phyloP scores from a whole-genome alignment of 306 rosid genomes.

The Lathyrus tuberosus region DNA sequence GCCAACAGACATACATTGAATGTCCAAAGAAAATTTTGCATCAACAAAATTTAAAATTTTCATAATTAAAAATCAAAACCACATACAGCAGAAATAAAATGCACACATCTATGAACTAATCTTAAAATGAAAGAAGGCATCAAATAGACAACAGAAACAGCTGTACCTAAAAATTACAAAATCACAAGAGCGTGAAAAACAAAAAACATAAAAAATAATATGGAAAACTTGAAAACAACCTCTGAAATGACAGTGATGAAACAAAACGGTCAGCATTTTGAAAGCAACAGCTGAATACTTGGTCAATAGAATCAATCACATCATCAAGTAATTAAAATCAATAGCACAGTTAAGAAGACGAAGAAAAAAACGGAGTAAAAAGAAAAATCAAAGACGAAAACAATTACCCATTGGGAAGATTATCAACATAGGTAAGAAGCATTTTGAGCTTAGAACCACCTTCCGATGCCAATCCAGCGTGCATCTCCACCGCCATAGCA shows the following conservation, averaged over 20 bases:
- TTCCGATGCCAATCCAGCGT: conserved; percentile 94
- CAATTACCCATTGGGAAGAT: conserved; percentile 84
- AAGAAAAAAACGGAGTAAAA: not conserved
- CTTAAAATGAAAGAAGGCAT: not conserved
- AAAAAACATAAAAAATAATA: conserved; percentile 17
- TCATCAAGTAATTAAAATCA: conserved; percentile 25
- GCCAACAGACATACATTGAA: conserved; percentile 10
- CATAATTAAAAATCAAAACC: conserved; percentile 7
- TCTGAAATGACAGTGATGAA: conserved; percentile 21
- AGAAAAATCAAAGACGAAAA: not conserved
- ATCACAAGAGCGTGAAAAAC: not conserved
- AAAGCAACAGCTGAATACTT: not conserved
- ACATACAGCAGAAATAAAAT: not conserved
- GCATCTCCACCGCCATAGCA: conserved; percentile 99
- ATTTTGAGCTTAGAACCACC: conserved; percentile 98
- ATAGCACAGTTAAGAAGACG: conserved; percentile 40
- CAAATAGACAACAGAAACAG: conserved; percentile 14
- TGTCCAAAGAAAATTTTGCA: not conserved
- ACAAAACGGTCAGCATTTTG: not conserved
- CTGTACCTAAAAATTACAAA: conserved; percentile 15
- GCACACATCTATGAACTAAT: not conserved
- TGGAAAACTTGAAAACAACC: not conserved
- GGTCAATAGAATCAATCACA: conserved; percentile 11
- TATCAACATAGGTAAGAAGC: conserved; percentile 89
- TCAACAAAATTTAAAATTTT: conserved; percentile 7